Evolutionary conservation across 169 alveolate genomes (phyloP).

Genomic region (Theileria sp.): DNA sequence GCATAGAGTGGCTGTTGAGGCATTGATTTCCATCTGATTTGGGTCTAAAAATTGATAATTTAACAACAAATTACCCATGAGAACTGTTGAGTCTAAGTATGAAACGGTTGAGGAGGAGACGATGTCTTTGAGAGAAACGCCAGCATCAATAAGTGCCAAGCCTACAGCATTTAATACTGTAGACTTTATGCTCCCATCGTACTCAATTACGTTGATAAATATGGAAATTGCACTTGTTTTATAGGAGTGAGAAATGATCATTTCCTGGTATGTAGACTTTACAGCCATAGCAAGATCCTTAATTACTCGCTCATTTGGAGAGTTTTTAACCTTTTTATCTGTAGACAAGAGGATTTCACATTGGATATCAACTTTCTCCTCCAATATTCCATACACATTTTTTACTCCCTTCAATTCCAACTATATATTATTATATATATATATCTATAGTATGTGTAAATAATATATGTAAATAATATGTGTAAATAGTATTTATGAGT

Average conservation of each 20-base stretch:
- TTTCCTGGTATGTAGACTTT: constrained; percentile 33
- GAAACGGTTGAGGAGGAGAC: constrained; percentile 70
- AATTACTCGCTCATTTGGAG: constrained; percentile 23
- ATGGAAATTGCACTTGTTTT: constrained; percentile 32
- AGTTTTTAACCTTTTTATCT: constrained; percentile 27
- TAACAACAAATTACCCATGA: constrained; percentile 19
- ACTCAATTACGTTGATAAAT: constrained; percentile 57
- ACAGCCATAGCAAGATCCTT: constrained; percentile 38
- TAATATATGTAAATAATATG: too few relatives aligned
- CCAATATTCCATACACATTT: constrained; percentile 13
- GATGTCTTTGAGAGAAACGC: constrained; percentile 73
- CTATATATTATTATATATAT: background rate
- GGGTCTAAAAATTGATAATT: constrained; percentile 28
- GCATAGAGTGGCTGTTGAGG: constrained; percentile 39
- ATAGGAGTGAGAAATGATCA: constrained; percentile 42
- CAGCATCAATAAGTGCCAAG: constrained; percentile 78
- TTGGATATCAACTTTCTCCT: constrained; percentile 47
- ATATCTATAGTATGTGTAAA: background rate
- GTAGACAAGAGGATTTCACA: constrained; percentile 49
- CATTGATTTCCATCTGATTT: constrained; percentile 60
- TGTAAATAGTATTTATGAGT: too few relatives aligned
- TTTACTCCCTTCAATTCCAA: background rate
- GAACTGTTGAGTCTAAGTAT: constrained; percentile 52
- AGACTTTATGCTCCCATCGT: constrained; percentile 72
- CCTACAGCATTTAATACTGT: constrained; percentile 73